phyloP scores from a whole-genome alignment of 495 filamentous ascomycete genomes.

The Penicillium paradoxum region DNA sequence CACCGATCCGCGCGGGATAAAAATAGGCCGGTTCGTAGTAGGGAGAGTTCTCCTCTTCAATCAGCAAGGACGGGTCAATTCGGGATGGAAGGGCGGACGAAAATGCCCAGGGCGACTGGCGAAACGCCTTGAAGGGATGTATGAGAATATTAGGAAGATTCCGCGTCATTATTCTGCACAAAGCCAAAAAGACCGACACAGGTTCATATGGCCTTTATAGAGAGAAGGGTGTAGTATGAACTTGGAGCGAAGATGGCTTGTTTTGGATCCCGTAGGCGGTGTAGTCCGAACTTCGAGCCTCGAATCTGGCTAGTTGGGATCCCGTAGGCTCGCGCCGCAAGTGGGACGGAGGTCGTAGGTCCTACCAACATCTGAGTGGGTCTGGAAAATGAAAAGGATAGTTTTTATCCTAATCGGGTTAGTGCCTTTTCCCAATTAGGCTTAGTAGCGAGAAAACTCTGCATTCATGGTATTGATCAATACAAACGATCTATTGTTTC shows the following conservation, averaged over 20 bases:
- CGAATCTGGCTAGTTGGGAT: constrained; percentile 4
- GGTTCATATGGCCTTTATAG: constrained; percentile 1
- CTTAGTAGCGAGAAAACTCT: no score
- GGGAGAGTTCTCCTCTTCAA: constrained; percentile 36
- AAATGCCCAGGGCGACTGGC: constrained; percentile 2
- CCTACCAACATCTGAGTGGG: no score
- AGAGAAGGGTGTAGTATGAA: background rate
- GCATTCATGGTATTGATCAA: no score
- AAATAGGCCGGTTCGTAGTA: constrained; percentile 31
- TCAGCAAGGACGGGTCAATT: background rate
- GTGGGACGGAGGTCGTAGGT: no score
- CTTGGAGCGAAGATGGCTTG: no score
- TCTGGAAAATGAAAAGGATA: no score
- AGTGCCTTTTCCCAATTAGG: no score
- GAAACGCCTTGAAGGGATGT: constrained; percentile 2
- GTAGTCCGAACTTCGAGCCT: constrained; percentile 5
- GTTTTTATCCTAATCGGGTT: no score
- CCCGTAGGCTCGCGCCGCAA: background rate
- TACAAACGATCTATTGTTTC: no score
- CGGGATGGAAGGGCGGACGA: constrained; percentile 10
- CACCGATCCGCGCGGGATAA: constrained; percentile 33
- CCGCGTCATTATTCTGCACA: constrained; percentile 3
- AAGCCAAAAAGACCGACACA: constrained; percentile 1
- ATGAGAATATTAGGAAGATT: constrained; percentile 2
- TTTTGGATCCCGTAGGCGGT: background rate